A percentile compares a stretch with the other conserved stretches of the same genome.
Evolutionary conservation across 768 basidiomycete genomes (phyloP).

Genomic region (Boletus reticulatus): DNA sequence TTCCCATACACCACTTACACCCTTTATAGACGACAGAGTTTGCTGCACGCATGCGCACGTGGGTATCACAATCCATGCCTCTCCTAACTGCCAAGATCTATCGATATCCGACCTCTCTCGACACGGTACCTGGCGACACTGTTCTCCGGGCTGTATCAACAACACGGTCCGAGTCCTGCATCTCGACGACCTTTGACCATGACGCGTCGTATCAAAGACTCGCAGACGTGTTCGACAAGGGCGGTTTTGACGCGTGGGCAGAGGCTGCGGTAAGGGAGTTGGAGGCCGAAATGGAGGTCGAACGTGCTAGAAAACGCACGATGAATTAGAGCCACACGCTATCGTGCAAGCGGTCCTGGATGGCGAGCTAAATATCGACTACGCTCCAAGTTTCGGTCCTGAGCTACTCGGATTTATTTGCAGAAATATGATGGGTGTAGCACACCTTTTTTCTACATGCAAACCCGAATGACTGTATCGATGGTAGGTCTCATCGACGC

Average conservation of each 20-base stretch:
- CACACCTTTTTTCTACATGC: too few species aligned
- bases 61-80: conserved; percentile 48
- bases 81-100: conserved; percentile 52
- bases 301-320: conserved; percentile 34
- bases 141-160: background rate
- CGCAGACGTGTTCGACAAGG: conserved; percentile 53
- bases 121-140: background rate
- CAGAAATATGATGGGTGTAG: too few species aligned
- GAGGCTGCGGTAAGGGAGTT: conserved; percentile 52
- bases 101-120: conserved; percentile 34
- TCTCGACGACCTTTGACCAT: conserved; percentile 16
- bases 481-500: too few species aligned
- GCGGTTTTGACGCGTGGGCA: conserved; percentile 56
- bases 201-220: conserved; percentile 52
- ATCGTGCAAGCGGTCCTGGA: too few species aligned
- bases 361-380: too few species aligned
- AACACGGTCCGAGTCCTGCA: background rate
- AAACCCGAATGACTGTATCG: too few species aligned
- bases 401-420: too few species aligned
- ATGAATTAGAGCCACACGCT: background rate
- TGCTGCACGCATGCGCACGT: conserved; percentile 51
- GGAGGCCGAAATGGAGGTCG: conserved; percentile 54
- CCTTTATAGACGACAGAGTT: conserved; percentile 54
- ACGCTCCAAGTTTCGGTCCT: too few species aligned
- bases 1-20: background rate